Conservation (phyloP, 352 stramenopile genomes). For the Pythium pyrilobum region DNA sequence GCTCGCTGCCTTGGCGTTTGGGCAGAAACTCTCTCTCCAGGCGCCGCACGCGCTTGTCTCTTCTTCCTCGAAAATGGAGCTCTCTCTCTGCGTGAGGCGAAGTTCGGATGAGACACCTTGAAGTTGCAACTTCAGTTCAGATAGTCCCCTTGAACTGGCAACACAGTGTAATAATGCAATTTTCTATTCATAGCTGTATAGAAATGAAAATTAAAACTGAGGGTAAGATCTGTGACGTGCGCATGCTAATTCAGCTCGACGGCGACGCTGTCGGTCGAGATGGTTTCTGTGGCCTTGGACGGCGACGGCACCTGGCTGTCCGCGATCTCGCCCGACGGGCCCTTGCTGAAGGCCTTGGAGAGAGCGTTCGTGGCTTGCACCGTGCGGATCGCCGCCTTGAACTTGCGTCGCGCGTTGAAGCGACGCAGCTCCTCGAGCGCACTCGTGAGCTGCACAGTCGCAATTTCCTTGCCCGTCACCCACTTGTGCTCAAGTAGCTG, state of each 20-base stretch:
- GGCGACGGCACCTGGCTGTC: slow-evolving; percentile 9
- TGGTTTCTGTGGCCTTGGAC: background rate
- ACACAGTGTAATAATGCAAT: slow-evolving; percentile 5
- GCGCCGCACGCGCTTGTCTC: slow-evolving; percentile 9
- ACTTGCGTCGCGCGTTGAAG: slow-evolving; percentile 94
- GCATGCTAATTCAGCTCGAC: slow-evolving; percentile 19
- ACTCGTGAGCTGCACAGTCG: slow-evolving; percentile 87
- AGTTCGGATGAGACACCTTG: background rate
- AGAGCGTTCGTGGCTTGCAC: slow-evolving; percentile 70
- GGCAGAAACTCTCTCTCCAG: background rate
- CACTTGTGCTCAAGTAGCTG: slow-evolving; percentile 88
- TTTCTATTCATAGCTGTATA: slow-evolving; percentile 15
- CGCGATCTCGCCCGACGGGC: slow-evolving; percentile 11
- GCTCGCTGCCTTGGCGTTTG: background rate
- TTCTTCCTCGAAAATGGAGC: slow-evolving; percentile 1
- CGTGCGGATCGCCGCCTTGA: slow-evolving; percentile 91
- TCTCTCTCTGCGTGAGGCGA: background rate
- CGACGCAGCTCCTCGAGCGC: slow-evolving; percentile 89
- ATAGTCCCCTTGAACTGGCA: background rate
- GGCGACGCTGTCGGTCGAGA: slow-evolving; percentile 20
- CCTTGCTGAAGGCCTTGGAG: slow-evolving; percentile 75
- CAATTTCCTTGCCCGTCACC: slow-evolving; percentile 82
- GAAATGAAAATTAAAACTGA: slow-evolving; percentile 6
- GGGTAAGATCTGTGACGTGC: background rate
- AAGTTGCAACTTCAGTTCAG: slow-evolving; percentile 12